A percentile compares a stretch with the other conserved stretches of the same genome.
Evolutionary conservation across 345 rosid species (phyloP).

Genomic region (Populus tremula): DNA sequence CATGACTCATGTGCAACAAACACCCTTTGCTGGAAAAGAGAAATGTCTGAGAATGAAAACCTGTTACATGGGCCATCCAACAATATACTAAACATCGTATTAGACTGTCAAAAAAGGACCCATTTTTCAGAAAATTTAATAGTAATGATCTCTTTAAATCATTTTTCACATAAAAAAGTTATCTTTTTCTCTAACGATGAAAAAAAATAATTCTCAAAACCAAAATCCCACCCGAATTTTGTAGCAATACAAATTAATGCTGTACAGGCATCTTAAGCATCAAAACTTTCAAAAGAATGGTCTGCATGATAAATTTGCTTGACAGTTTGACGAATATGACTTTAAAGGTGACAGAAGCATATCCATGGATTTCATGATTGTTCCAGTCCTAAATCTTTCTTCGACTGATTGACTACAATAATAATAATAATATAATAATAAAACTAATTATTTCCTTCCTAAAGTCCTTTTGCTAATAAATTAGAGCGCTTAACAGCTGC

Average conservation of each 20-base stretch:
- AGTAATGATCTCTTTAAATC: too few relatives aligned
- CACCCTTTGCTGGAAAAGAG: too few relatives aligned
- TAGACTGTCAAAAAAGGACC: too few relatives aligned
- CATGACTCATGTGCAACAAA: too few relatives aligned
- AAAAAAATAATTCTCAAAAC: too few relatives aligned
- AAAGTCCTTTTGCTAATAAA: background rate
- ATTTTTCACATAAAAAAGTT: too few relatives aligned
- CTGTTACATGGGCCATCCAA: too few relatives aligned
- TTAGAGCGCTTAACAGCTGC: background rate
- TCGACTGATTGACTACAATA: conserved; percentile 14
- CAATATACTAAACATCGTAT: too few relatives aligned
- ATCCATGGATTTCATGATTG: conserved; percentile 15
- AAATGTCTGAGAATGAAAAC: too few relatives aligned
- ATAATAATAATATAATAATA: too few relatives aligned
- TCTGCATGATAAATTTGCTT: conserved; percentile 1
- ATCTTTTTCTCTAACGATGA: too few relatives aligned
- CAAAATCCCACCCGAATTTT: background rate
- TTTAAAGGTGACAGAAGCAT: background rate
- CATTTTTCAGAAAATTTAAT: too few relatives aligned
- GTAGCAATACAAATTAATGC: background rate
- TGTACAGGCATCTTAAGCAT: background rate
- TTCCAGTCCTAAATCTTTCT: conserved; percentile 15
- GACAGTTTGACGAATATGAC: conserved; percentile 21
- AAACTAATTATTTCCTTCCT: background rate
- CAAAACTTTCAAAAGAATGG: conserved; percentile 1